Evolutionary conservation across 2,329 filamentous ascomycete genomes (phyloP).

Genomic region (Xylariales sp.): DNA sequence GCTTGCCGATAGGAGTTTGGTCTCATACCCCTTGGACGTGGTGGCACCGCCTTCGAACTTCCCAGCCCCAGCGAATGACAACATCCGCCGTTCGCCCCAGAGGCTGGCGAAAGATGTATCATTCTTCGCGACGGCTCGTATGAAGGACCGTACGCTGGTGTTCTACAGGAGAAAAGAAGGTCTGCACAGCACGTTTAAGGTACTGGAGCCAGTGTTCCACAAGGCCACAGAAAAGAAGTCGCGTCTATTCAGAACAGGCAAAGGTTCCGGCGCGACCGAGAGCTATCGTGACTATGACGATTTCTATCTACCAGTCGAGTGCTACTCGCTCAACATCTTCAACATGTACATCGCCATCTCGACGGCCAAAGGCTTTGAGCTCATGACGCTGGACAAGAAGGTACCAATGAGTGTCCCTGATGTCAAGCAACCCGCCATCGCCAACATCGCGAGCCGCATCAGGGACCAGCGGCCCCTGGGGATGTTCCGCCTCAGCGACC

Average conservation of each 20-base stretch:
- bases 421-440: slow-evolving; percentile 70
- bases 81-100: slow-evolving; percentile 79
- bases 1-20: slow-evolving; percentile 84
- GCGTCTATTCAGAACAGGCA: slow-evolving; percentile 56
- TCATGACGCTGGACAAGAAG: slow-evolving; percentile 96
- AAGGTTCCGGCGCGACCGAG: slow-evolving; percentile 71
- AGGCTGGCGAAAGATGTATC: slow-evolving; percentile 89
- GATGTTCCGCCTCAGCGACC: slow-evolving; percentile 93
- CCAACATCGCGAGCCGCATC: slow-evolving; percentile 80
- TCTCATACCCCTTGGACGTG: slow-evolving; percentile 90
- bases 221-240: slow-evolving; percentile 82
- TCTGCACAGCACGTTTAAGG: slow-evolving; percentile 90
- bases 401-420: slow-evolving; percentile 91
- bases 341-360: slow-evolving; percentile 89
- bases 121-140: slow-evolving; percentile 91
- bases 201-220: slow-evolving; percentile 91
- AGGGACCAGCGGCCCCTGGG: slow-evolving; percentile 79
- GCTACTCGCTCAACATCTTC: slow-evolving; percentile 93
- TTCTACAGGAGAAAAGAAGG: slow-evolving; percentile 97
- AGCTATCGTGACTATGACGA: slow-evolving; percentile 98
- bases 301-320: slow-evolving; percentile 96
- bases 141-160: slow-evolving; percentile 93
- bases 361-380: slow-evolving; percentile 88
- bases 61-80: slow-evolving; percentile 62
- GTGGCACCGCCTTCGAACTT: slow-evolving; percentile 62